Conservation (phyloP, 768 basidiomycete genomes). For the Boletus huronensis region DNA sequence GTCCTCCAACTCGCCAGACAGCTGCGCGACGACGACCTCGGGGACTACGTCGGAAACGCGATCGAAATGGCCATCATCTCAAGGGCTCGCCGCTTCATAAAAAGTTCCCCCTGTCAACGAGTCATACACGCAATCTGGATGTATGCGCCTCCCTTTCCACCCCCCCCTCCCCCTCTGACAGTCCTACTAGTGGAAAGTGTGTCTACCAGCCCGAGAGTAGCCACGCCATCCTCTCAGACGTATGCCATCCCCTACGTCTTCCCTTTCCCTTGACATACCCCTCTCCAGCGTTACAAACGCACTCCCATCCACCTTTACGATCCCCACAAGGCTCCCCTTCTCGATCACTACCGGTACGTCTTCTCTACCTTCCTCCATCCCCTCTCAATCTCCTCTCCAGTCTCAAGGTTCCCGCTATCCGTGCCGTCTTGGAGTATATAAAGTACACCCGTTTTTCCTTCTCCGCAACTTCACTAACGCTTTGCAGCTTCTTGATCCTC, state of each 20-base stretch:
- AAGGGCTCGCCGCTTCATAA: constrained; percentile 85
- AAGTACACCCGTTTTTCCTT: constrained; percentile 48
- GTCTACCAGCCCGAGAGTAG: constrained; percentile 88
- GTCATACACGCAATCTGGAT: constrained; percentile 84
- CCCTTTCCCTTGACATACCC: background rate
- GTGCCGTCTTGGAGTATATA: constrained; percentile 83
- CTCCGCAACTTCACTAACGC: background rate
- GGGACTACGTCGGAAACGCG: constrained; percentile 84
- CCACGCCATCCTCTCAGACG: constrained; percentile 88
- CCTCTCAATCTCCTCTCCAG: constrained; percentile 34
- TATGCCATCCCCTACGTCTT: constrained; percentile 31
- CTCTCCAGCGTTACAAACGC: constrained; percentile 82
- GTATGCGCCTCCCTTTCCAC: constrained; percentile 37
- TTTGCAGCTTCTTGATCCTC: constrained; percentile 62
- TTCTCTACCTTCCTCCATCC: background rate
- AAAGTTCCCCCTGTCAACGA: constrained; percentile 83
- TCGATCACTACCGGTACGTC: constrained; percentile 88
- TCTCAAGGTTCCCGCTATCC: constrained; percentile 90
- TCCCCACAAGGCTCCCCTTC: constrained; percentile 87
- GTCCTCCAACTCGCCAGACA: constrained; percentile 56
- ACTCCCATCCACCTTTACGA: constrained; percentile 93
- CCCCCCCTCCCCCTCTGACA: constrained; percentile 15
- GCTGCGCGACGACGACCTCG: constrained; percentile 67
- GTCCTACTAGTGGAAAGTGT: constrained; percentile 66
- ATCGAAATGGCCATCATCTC: constrained; percentile 90